These are phyloP conservation scores for Pleurotus ostreatus DNA, from an alignment of 768 basidiomycete species.

Conservation along the genomic window DNA sequence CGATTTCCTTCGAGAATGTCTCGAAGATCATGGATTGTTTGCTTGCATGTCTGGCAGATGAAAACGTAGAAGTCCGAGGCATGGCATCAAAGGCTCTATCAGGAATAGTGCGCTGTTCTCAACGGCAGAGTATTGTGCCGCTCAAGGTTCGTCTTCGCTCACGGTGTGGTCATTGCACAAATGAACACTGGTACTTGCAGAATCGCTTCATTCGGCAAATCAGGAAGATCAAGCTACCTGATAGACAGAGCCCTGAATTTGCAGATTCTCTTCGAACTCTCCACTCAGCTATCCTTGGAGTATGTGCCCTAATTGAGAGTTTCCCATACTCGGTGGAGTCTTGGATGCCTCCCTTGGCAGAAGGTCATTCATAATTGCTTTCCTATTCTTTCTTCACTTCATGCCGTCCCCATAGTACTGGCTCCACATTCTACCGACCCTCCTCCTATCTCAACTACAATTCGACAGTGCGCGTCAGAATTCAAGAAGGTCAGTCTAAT, in stretches of 20 bases:
- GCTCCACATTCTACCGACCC: constrained; percentile 81
- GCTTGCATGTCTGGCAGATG: constrained; percentile 80
- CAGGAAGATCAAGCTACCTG: constrained; percentile 59
- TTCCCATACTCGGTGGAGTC: constrained; percentile 92
- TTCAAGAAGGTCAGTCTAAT: constrained; percentile 65
- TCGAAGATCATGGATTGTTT: constrained; percentile 78
- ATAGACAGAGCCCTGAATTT: constrained; percentile 66
- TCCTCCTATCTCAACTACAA: constrained; percentile 86
- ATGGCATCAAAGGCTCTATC: constrained; percentile 86
- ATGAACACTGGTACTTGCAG: constrained; percentile 28
- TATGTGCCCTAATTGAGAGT: constrained; percentile 88
- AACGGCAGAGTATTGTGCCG: constrained; percentile 79
- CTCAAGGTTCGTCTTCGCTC: constrained; percentile 53
- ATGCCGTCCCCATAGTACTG: constrained; percentile 44
- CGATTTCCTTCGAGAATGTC: constrained; percentile 64
- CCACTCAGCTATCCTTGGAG: constrained; percentile 87
- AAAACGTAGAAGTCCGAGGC: constrained; percentile 90
- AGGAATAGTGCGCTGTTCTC: constrained; percentile 86
- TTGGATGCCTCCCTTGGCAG: constrained; percentile 83
- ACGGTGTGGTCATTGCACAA: too few relatives aligned
- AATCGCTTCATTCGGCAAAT: constrained; percentile 75
- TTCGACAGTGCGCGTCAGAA: constrained; percentile 79
- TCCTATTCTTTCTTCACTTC: constrained; percentile 1
- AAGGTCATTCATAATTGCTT: constrained; percentile 40
- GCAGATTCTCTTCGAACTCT: constrained; percentile 67